Conservation (phyloP, 257 asterid species). For the Asclepias syriaca region DNA sequence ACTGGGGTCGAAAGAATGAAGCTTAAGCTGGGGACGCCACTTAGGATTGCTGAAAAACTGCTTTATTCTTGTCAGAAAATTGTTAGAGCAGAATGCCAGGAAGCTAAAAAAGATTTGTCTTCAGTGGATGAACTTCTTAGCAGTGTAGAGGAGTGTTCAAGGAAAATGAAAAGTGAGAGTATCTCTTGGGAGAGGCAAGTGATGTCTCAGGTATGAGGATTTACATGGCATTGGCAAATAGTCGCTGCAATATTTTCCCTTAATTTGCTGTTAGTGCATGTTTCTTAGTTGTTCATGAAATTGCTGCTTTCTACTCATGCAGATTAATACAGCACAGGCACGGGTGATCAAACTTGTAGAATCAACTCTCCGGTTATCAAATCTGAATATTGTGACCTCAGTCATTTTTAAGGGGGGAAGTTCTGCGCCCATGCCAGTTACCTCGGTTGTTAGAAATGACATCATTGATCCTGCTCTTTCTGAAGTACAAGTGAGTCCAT, state of each 20-base stretch:
- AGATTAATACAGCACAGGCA: constrained; percentile 63
- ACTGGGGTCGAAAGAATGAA: constrained; percentile 82
- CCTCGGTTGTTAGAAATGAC: constrained; percentile 58
- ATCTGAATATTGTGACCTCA: constrained; percentile 65
- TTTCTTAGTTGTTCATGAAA: constrained; percentile 11
- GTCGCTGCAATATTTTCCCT: constrained; percentile 9
- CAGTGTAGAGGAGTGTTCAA: constrained; percentile 54
- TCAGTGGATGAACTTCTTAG: constrained; percentile 54
- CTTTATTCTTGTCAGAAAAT: constrained; percentile 73
- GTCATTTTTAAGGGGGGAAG: constrained; percentile 69
- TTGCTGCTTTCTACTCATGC: constrained; percentile 24
- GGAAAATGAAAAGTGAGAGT: constrained; percentile 74
- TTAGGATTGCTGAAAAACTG: constrained; percentile 67
- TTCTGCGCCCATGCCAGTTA: constrained; percentile 61
- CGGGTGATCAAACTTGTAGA: constrained; percentile 76
- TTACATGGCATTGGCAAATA: neutral
- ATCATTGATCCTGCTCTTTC: constrained; percentile 66
- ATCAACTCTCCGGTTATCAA: constrained; percentile 71
- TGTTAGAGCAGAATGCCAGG: constrained; percentile 62
- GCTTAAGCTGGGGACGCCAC: constrained; percentile 92
- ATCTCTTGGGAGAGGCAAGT: constrained; percentile 72
- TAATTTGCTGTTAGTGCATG: constrained; percentile 5
- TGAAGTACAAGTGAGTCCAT: constrained; percentile 69
- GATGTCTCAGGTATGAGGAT: constrained; percentile 60
- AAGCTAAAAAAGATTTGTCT: constrained; percentile 62